Percentiles rank a stretch among this genome's conserved stretches.
These are phyloP conservation scores for Didymella glomerata DNA, from an alignment of 2,329 filamentous ascomycete species.

Conservation along the genomic window DNA sequence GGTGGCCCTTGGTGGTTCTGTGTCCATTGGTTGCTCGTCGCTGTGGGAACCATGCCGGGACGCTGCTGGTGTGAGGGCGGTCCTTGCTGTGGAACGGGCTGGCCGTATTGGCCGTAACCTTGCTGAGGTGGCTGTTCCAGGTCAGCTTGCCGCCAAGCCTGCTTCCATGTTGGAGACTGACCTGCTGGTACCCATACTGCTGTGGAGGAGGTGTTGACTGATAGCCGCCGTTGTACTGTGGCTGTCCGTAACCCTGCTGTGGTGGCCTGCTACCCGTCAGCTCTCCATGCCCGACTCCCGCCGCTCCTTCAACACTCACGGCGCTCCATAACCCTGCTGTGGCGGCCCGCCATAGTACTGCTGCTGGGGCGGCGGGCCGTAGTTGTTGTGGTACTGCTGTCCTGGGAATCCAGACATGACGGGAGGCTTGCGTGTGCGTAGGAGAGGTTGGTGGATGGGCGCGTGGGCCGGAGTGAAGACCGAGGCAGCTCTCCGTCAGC, in stretches of 20 bases:
- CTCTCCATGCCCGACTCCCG: conserved; percentile 7
- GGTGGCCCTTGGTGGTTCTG: conserved; percentile 68
- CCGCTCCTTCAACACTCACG: conserved; percentile 33
- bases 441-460: conserved; percentile 5
- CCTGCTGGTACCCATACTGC: conserved; percentile 55
- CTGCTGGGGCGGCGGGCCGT: conserved; percentile 45
- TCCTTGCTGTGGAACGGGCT: conserved; percentile 32
- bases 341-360: conserved; percentile 41
- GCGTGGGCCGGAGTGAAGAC: conserved; percentile 9
- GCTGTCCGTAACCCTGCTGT: conserved; percentile 53
- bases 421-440: conserved; percentile 19
- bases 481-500: conserved; percentile 15
- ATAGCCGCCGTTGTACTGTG: conserved; percentile 51
- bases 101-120: conserved; percentile 41
- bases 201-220: conserved; percentile 53
- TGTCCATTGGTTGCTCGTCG: conserved; percentile 44
- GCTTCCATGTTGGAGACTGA: conserved; percentile 27
- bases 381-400: conserved; percentile 53
- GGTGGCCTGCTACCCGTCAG: conserved; percentile 36
- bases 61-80: conserved; percentile 37
- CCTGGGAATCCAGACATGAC: conserved; percentile 53
- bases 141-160: conserved; percentile 28
- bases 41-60: conserved; percentile 63
- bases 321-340: conserved; percentile 30
- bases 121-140: conserved; percentile 45